These are phyloP conservation scores for Phytophthora foliorum DNA, from an alignment of 352 stramenopile genomes.

Conservation along the genomic window DNA sequence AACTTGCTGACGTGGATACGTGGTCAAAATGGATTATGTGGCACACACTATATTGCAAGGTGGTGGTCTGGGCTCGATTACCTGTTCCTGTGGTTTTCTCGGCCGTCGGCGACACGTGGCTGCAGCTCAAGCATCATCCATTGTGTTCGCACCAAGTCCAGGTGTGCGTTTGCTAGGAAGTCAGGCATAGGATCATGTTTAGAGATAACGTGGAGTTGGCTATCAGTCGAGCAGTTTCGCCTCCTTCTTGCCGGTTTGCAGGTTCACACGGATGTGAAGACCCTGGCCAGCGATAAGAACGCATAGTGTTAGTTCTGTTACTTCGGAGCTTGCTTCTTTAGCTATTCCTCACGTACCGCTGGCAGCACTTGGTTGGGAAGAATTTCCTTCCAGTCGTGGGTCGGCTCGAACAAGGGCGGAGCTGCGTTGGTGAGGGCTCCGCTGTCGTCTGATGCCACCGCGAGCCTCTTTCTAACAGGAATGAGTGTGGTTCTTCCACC, in stretches of 20 bases:
- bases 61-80: slow-evolving; percentile 6
- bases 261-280: slow-evolving; percentile 69
- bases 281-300: slow-evolving; percentile 28
- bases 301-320: background rate
- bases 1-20: slow-evolving; percentile 32
- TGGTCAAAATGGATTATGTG: slow-evolving; percentile 1
- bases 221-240: slow-evolving; percentile 56
- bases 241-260: slow-evolving; percentile 69
- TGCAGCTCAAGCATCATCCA: background rate
- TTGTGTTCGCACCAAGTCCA: background rate
- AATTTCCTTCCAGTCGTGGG: slow-evolving; percentile 66
- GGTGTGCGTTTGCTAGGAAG: background rate
- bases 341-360: slow-evolving; percentile 29
- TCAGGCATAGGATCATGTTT: background rate
- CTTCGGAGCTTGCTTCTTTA: background rate
- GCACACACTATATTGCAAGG: background rate
- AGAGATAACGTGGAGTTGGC: no score
- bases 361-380: slow-evolving; percentile 63
- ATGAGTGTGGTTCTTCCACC: slow-evolving; percentile 7
- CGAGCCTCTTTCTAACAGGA: slow-evolving; percentile 4
- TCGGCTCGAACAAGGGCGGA: slow-evolving; percentile 60
- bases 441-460: background rate
- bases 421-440: background rate
- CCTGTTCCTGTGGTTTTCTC: slow-evolving; percentile 18
- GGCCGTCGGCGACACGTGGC: slow-evolving; percentile 28